A percentile compares a stretch with the other conserved stretches of the same genome.
Conservation (phyloP, 2,329 filamentous ascomycete species). For the Diplodia scrobiculata region DNA sequence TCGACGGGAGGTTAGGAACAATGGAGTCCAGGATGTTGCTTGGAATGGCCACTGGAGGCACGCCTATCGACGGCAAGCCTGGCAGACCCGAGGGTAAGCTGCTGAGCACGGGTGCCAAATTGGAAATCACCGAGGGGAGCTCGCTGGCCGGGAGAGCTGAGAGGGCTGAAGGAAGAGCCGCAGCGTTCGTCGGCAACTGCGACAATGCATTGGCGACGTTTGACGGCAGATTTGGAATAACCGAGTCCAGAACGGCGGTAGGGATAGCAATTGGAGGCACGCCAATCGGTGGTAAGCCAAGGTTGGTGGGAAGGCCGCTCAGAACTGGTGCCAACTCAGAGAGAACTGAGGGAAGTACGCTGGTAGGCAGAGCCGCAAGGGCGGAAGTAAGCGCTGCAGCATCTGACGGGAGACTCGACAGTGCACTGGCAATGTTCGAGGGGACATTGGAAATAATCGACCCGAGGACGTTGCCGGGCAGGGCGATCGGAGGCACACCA, state of each 20-base stretch:
- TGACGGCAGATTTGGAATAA: neutral
- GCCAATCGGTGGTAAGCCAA: neutral
- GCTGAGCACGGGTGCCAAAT: neutral
- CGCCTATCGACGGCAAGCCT: neutral
- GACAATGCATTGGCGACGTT: constrained; percentile 11
- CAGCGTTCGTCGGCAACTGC: neutral
- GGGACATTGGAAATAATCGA: neutral
- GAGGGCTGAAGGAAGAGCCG: neutral
- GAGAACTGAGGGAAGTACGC: neutral
- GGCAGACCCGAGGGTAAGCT: neutral
- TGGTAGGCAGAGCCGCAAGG: neutral
- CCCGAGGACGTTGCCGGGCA: neutral
- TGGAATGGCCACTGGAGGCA: neutral
- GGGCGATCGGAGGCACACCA: neutral
- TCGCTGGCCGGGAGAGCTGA: neutral
- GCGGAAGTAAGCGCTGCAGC: neutral
- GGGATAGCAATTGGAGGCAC: neutral
- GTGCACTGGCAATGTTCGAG: constrained; percentile 1
- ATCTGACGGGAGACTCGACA: neutral
- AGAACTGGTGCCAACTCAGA: neutral
- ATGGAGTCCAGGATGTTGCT: neutral
- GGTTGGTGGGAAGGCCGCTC: neutral
- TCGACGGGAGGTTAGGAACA: neutral
- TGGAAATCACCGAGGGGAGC: neutral
- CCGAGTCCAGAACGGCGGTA: neutral